Percentiles rank a stretch among this genome's conserved stretches.
Evolutionary conservation across 1,139 yeast genomes (phyloP).

Genomic region (Waltiozyma sp.): DNA sequence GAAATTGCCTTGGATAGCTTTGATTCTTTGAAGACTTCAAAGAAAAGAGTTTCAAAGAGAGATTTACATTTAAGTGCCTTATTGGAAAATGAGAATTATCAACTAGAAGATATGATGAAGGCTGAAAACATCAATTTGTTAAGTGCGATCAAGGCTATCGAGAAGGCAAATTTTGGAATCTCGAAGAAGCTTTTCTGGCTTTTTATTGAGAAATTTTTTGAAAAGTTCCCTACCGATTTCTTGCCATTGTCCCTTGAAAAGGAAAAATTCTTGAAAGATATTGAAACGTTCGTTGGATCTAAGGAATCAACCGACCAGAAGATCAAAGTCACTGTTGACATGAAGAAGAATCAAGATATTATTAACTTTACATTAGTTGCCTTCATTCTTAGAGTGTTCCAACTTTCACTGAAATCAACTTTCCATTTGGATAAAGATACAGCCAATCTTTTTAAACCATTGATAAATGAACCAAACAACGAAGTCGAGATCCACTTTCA

Average conservation of each 20-base stretch:
- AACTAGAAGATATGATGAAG: slow-evolving; percentile 10
- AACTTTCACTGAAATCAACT: slow-evolving; percentile 10
- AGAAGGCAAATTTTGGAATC: slow-evolving; percentile 8
- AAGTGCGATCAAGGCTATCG: slow-evolving; percentile 9
- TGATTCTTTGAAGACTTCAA: neutral
- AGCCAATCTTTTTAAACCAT: slow-evolving; percentile 6
- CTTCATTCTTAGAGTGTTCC: slow-evolving; percentile 10
- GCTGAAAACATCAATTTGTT: slow-evolving; percentile 8
- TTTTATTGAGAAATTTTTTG: slow-evolving; percentile 13
- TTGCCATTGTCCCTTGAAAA: slow-evolving; percentile 8
- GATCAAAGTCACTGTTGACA: slow-evolving; percentile 6
- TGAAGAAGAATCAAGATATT: slow-evolving; percentile 7
- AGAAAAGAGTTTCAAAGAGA: neutral
- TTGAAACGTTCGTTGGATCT: slow-evolving; percentile 9
- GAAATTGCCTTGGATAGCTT: neutral
- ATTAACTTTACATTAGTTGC: slow-evolving; percentile 7
- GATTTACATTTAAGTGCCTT: neutral
- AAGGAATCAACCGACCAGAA: slow-evolving; percentile 7
- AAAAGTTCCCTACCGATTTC: slow-evolving; percentile 6
- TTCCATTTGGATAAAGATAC: slow-evolving; percentile 7
- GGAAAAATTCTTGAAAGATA: slow-evolving; percentile 2
- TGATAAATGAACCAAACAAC: slow-evolving; percentile 2
- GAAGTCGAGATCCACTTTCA: slow-evolving; percentile 12
- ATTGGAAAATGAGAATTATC: slow-evolving; percentile 4
- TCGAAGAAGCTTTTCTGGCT: slow-evolving; percentile 13